Evolutionary conservation across 2,329 filamentous ascomycete genomes (phyloP).

Genomic region (Cadophora sp.): DNA sequence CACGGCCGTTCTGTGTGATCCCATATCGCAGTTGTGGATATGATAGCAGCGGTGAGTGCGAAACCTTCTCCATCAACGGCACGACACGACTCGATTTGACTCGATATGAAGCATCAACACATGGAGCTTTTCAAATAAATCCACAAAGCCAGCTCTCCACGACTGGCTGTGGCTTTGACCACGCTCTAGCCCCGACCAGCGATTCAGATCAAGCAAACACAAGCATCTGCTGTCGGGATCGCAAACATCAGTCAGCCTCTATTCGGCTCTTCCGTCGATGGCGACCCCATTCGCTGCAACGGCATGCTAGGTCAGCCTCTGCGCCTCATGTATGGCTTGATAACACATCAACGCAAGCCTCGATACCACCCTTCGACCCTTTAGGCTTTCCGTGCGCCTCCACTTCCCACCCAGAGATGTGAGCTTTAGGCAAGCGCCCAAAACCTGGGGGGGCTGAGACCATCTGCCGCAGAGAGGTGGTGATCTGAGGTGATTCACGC

Average conservation of each 20-base stretch:
- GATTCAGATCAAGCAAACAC: not conserved
- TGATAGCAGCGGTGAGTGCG: constrained; percentile 1
- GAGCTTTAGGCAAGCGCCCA: constrained; percentile 10
- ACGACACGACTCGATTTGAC: not conserved
- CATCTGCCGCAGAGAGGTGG: constrained; percentile 12
- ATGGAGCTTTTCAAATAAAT: not conserved
- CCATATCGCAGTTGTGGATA: not conserved
- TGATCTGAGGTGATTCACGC: not conserved
- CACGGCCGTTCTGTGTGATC: too few relatives aligned
- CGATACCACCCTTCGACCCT: constrained; percentile 1
- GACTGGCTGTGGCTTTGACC: constrained; percentile 1
- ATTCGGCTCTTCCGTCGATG: constrained; percentile 17
- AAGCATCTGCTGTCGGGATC: not conserved
- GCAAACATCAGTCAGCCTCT: constrained; percentile 21
- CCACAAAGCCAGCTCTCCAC: not conserved
- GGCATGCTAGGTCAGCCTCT: not conserved
- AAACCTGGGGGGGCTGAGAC: not conserved
- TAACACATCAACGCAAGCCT: constrained; percentile 19
- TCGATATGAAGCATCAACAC: not conserved
- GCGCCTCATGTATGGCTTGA: constrained; percentile 15
- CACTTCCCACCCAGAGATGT: not conserved
- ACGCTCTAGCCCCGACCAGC: constrained; percentile 1
- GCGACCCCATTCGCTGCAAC: not conserved
- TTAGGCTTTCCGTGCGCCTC: not conserved
- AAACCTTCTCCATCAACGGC: not conserved